These are phyloP conservation scores for Microcyclospora pomicola DNA, from an alignment of 2,329 filamentous ascomycete species.

Conservation along the genomic window DNA sequence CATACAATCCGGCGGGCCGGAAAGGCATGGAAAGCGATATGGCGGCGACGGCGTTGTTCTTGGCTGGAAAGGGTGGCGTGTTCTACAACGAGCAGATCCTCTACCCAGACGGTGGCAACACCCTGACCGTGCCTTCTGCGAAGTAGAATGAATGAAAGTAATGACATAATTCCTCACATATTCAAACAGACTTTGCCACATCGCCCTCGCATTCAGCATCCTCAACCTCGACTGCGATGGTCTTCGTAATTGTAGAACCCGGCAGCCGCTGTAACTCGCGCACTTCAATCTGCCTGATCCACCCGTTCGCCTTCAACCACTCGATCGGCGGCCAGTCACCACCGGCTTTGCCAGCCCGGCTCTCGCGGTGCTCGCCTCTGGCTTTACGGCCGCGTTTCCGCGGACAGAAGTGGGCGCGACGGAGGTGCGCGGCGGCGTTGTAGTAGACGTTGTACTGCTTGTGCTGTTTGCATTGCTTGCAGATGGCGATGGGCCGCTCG, in stretches of 20 bases:
- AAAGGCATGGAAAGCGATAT: conserved; percentile 36
- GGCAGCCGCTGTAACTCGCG: too few relatives aligned
- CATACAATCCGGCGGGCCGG: conserved; percentile 32
- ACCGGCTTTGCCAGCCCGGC: conserved; percentile 45
- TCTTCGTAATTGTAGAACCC: too few relatives aligned
- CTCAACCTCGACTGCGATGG: too few relatives aligned
- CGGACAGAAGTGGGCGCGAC: conserved; percentile 75
- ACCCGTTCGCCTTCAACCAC: conserved; percentile 38
- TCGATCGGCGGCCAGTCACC: conserved; percentile 50
- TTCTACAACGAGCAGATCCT: conserved; percentile 42
- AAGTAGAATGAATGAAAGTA: not conserved
- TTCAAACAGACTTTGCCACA: not conserved
- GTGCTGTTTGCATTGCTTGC: conserved; percentile 63
- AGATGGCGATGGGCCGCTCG: conserved; percentile 56
- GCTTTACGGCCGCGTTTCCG: conserved; percentile 43
- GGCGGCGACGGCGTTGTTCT: conserved; percentile 37
- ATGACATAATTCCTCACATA: not conserved
- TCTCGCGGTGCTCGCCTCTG: conserved; percentile 41
- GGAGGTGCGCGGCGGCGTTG: conserved; percentile 82
- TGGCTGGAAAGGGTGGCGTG: conserved; percentile 36
- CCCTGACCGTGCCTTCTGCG: not conserved
- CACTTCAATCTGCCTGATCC: conserved; percentile 44
- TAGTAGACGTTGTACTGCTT: conserved; percentile 89
- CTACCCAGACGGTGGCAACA: conserved; percentile 33
- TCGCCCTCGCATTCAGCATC: not conserved